Evolutionary conservation across 257 asterid species (phyloP), one percentile per base, ranked within the genome.

Genomic region (Nicotiana undulata): DNA sequence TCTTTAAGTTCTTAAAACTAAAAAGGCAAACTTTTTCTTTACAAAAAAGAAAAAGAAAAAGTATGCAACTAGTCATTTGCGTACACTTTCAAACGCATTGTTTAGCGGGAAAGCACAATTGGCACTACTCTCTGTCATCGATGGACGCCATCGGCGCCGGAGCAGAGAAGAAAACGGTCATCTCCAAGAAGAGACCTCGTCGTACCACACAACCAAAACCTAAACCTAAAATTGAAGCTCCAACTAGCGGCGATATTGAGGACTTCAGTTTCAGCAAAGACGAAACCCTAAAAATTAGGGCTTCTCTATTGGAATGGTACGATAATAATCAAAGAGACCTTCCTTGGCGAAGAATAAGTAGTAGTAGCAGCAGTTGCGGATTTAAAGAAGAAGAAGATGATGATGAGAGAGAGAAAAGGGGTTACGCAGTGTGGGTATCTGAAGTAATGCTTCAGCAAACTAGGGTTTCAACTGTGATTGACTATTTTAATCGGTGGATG

Each of bases 371-470:
- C 31, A 79, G 59, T n/a, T 72, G 51, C 46, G 55, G 58, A 20
- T 63, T 86, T 83, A 24, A 44, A 55, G 75, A 37, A 15, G 53
- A 59, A 9, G 84, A 37, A 44, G 67, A 24, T 74, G 77, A 18
- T 11, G 84, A 68, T 40, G 93, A 90, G 79, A 80, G 90, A 32
- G 96, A 87, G 4, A 83, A 55, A 78, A 90, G 86, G 82, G 98
- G 95, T 26, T 95, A 95, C 70, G 99, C 98, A 6, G 98, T 95
- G 34, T 95, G 99, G 99, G 99, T 95, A 44, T 95, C 99, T 16
- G 99, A 95, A 89, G 92, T 95, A 63, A 95, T 95, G 98, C 97
- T 95, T 81, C 98, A 95, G 91, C 99, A 95, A 82, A 95, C 99
- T 80, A 90, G 95, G 96, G 99, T 95, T 86, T 96, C 92, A 81